Percentiles rank a stretch among this genome's conserved stretches.
These are phyloP conservation scores for Sordaria brevicollis DNA, from an alignment of 495 filamentous ascomycete species.

Conservation along the genomic window DNA sequence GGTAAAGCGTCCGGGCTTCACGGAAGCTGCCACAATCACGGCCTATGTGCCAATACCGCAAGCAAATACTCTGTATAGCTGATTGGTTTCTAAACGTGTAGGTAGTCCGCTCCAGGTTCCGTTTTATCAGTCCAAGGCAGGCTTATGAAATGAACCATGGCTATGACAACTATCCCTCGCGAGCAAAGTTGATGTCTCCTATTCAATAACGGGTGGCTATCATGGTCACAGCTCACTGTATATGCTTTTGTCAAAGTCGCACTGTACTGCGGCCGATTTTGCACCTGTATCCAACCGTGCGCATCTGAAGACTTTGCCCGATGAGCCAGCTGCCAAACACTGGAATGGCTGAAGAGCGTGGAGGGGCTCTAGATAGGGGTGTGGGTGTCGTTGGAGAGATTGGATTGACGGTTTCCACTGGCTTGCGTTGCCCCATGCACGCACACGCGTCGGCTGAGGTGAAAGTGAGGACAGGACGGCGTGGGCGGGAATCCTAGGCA, in stretches of 20 bases:
- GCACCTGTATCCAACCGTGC: neutral
- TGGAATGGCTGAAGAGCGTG: neutral
- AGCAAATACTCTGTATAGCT: neutral
- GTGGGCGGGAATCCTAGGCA: neutral
- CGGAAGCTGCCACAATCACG: neutral
- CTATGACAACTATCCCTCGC: neutral
- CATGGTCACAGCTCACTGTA: neutral
- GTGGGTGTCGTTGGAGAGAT: neutral
- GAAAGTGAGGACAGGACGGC: neutral
- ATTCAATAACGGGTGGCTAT: neutral
- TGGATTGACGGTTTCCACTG: neutral
- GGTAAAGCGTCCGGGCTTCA: neutral
- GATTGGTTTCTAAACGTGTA: no score
- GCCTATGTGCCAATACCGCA: neutral
- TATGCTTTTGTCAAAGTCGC: neutral
- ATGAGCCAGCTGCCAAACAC: no score
- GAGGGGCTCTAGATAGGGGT: neutral
- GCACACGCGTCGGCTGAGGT: neutral
- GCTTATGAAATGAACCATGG: neutral
- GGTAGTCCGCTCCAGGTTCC: neutral
- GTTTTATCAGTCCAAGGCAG: neutral
- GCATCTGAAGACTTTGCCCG: neutral
- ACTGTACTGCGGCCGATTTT: neutral
- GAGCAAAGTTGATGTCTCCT: neutral
- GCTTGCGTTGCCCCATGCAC: neutral